Evolutionary conservation across 345 rosid genomes (phyloP), one percentile per base, ranked within the genome.

Genomic region (Lepidium aucheri): DNA sequence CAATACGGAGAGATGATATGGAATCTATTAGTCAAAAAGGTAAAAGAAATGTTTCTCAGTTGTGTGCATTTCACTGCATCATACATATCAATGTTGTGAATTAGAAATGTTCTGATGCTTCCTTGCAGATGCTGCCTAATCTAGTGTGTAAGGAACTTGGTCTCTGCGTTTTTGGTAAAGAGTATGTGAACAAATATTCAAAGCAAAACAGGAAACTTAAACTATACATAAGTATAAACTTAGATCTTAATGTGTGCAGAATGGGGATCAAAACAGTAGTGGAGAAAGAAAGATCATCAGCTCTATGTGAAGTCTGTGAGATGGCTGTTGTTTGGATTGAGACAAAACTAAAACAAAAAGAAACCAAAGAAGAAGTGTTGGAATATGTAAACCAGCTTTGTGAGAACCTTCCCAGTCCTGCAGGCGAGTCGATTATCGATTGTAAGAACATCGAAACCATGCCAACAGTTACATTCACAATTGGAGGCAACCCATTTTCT

Each of bases 1-100:
- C 77, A 86, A 69, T 90, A 83, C 15, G 95, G 93, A 58, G 87
- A 88, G 8, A 32, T 83, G 15, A 86, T 90, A 69, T 90, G 92
- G 92, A 72, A 84, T 24, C 90, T 90, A 52, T 65, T 90, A 62
- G 73, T 82, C 59, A 66, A 86, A n/a, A 84, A 89, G 84, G 95
- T 90, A 49, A 1, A 83, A n/a, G n/a, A n/a, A 39, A 28, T 3
- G 15, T 26, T 77, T 40, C 8, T 40, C 7, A 16, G 15, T 8
- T 69, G 14, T 8, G 7, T 4, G 4, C 4, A 30, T 52, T 8
- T n/a, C 3, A 51, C 20, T 28, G 4, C 13, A 30, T 51, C 38
- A 30, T 30, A 42, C 8, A 14, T 7, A 32, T 30, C 22, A 52
- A n/a, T 52, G 12, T 8, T 4, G 8, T 30, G 14, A 30, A 14